These are phyloP conservation scores for Kodamaea sagamina DNA, from an alignment of 805 yeast genomes.

Conservation along the genomic window DNA sequence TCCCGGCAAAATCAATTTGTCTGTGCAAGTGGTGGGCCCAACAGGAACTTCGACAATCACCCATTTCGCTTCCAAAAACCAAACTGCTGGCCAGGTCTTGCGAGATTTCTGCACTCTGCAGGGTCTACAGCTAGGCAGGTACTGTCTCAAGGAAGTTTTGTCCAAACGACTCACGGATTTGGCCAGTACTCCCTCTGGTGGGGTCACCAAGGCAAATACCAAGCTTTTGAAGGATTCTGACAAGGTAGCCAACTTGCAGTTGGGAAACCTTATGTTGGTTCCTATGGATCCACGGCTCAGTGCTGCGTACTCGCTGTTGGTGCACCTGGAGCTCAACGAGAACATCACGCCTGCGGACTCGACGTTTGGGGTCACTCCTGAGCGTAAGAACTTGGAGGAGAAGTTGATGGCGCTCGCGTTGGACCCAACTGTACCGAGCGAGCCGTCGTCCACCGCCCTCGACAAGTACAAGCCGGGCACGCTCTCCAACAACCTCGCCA, in stretches of 20 bases:
- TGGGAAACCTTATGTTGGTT: slow-evolving; percentile 4
- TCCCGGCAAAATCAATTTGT: slow-evolving; percentile 13
- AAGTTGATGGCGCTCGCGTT: slow-evolving; percentile 6
- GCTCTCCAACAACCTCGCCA: neutral
- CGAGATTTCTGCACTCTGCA: slow-evolving; percentile 31
- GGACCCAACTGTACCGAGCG: neutral
- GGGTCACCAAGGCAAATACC: slow-evolving; percentile 3
- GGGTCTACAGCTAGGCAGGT: slow-evolving; percentile 29
- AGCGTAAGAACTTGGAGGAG: slow-evolving; percentile 6
- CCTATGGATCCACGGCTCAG: neutral
- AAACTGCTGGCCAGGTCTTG: slow-evolving; percentile 27
- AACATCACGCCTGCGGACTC: slow-evolving; percentile 13
- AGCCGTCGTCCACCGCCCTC: no score
- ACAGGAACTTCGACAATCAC: slow-evolving; percentile 8
- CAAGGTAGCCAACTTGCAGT: neutral
- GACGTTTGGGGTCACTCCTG: slow-evolving; percentile 11
- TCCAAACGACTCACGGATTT: slow-evolving; percentile 10
- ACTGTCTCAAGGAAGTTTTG: slow-evolving; percentile 25
- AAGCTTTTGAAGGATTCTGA: slow-evolving; percentile 9
- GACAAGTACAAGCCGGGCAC: neutral
- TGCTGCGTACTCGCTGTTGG: slow-evolving; percentile 1
- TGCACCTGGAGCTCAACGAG: slow-evolving; percentile 5
- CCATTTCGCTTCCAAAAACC: slow-evolving; percentile 6
- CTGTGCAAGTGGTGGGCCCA: slow-evolving; percentile 3
- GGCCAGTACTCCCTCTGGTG: neutral